These are phyloP conservation scores for Lepiota venenata DNA, from an alignment of 768 basidiomycete species.

Conservation along the genomic window DNA sequence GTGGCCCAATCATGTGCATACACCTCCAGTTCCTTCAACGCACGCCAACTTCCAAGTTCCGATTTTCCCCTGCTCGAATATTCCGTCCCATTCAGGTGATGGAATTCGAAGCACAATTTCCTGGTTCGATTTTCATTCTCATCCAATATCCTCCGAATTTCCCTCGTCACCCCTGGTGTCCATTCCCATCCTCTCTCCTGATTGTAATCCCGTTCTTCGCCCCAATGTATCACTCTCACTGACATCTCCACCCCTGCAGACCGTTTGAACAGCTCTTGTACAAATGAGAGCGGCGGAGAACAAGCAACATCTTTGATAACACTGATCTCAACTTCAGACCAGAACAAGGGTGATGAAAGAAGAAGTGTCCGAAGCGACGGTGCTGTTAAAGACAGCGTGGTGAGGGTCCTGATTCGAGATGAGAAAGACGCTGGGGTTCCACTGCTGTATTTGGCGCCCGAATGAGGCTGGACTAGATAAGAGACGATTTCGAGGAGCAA, in stretches of 20 bases:
- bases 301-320: slow-evolving; percentile 4
- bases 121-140: neutral
- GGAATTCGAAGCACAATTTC: neutral
- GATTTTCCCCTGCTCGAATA: neutral
- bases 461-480: neutral
- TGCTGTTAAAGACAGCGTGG: slow-evolving; percentile 3
- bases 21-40: slow-evolving; percentile 7
- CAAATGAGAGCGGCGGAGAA: slow-evolving; percentile 3
- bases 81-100: slow-evolving; percentile 7
- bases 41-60: neutral
- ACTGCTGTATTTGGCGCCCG: too few relatives aligned
- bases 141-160: neutral
- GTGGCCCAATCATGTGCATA: slow-evolving; percentile 1
- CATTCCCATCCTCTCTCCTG: neutral
- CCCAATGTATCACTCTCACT: neutral
- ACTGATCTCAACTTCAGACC: slow-evolving; percentile 6
- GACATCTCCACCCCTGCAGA: neutral
- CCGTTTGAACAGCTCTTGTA: neutral
- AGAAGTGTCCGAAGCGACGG: slow-evolving; percentile 3
- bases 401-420: neutral
- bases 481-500: neutral
- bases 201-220: neutral
- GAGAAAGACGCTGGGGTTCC: neutral
- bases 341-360: slow-evolving; percentile 1
- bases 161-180: neutral